Evolutionary conservation across 2,329 filamentous ascomycete species (phyloP).

Genomic region (Claviceps africana): DNA sequence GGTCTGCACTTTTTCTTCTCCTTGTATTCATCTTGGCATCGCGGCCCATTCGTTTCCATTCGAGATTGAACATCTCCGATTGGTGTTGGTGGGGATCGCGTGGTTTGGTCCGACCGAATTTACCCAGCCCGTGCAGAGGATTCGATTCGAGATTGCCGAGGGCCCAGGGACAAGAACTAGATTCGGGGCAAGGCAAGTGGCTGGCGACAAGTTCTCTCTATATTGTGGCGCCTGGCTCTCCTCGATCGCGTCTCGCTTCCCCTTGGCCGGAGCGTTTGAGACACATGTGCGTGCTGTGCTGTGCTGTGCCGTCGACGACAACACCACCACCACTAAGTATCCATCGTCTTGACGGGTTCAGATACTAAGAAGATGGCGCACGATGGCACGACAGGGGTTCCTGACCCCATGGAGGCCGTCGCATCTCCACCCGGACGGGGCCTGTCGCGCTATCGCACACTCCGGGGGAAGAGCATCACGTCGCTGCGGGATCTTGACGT

Average conservation of each 20-base stretch:
- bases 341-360: neutral
- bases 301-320: no score
- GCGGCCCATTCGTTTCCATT: no score
- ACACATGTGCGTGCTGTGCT: neutral
- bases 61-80: neutral
- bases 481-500: slow-evolving; percentile 17
- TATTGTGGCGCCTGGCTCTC: no score
- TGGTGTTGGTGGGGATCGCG: neutral
- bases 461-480: slow-evolving; percentile 23
- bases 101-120: neutral
- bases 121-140: neutral
- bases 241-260: no score
- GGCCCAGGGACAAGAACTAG: neutral
- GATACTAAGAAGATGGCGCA: slow-evolving; percentile 3
- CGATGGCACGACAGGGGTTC: slow-evolving; percentile 2
- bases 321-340: no score
- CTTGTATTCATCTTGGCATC: neutral
- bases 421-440: slow-evolving; percentile 11
- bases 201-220: neutral
- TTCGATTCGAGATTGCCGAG: neutral
- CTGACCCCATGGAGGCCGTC: slow-evolving; percentile 6
- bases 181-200: neutral
- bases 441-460: slow-evolving; percentile 18
- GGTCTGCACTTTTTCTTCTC: neutral
- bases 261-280: neutral